Percentiles rank a stretch among this genome's conserved stretches.
Evolutionary conservation across 192 early-diverging fungal genomes (phyloP).

Genomic region (Phlyctochytrium planicorne): DNA sequence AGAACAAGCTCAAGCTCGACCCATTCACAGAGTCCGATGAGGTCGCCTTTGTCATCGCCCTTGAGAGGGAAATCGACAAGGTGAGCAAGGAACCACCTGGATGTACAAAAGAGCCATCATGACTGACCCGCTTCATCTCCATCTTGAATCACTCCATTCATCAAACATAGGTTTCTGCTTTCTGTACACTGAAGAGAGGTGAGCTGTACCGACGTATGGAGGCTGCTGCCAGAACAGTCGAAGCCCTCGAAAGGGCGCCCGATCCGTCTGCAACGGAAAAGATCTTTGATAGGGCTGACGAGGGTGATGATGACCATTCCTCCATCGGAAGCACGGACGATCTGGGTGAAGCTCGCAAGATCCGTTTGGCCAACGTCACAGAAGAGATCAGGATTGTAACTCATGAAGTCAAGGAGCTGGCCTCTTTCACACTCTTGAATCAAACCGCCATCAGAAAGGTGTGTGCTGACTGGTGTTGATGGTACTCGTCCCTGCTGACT

Average conservation of each 20-base stretch:
- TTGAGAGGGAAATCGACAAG: not conserved
- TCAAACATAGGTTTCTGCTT: conserved; percentile 23
- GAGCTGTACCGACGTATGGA: conserved; percentile 25
- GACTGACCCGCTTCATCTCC: conserved; percentile 18
- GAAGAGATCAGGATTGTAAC: conserved; percentile 22
- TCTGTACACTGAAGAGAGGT: conserved; percentile 26
- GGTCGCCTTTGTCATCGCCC: not conserved
- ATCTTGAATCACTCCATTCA: conserved; percentile 16
- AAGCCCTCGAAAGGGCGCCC: conserved; percentile 15
- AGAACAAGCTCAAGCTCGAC: conserved; percentile 17
- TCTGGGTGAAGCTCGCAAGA: conserved; percentile 6
- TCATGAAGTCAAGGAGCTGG: conserved; percentile 22
- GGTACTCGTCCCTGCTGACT: not conserved
- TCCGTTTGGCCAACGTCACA: conserved; percentile 16
- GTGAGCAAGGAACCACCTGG: not conserved
- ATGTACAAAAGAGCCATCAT: not conserved
- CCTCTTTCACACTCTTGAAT: conserved; percentile 18
- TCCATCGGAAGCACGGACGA: conserved; percentile 6
- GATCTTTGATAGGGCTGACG: not conserved
- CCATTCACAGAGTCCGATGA: conserved; percentile 13
- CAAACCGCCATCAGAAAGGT: conserved; percentile 34
- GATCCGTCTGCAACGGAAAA: not conserved
- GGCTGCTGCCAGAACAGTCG: conserved; percentile 15
- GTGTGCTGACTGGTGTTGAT: conserved; percentile 1
- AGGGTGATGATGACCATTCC: conserved; percentile 10